A percentile compares a stretch with the other conserved stretches of the same genome.
Evolutionary conservation across 139 green algal species (phyloP).

Genomic region (Coccomyxa sp.): DNA sequence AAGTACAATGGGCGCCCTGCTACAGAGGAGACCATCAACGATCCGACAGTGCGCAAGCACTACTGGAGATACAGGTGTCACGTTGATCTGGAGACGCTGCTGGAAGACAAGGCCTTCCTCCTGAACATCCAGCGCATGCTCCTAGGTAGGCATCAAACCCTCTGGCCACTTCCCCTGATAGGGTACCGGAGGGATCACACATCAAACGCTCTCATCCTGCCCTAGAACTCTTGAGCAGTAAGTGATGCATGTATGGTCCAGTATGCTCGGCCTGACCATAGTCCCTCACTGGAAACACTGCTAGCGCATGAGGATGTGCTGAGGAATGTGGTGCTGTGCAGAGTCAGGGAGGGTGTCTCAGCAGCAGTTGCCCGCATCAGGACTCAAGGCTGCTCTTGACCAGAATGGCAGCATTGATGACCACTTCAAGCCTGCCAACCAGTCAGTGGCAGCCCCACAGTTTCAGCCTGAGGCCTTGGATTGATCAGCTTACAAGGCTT

Average conservation of each 20-base stretch:
- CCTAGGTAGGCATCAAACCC: not conserved
- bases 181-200: not conserved
- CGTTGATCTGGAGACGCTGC: conserved; percentile 50
- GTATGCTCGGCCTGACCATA: not conserved
- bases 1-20: conserved; percentile 46
- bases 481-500: too few species aligned
- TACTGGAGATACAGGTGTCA: conserved; percentile 84
- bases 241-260: not conserved
- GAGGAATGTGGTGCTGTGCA: not conserved
- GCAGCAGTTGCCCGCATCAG: not conserved
- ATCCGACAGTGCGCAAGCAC: conserved; percentile 88
- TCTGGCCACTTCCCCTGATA: not conserved
- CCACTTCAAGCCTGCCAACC: too few species aligned
- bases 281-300: too few species aligned
- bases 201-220: too few species aligned
- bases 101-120: conserved; percentile 23
- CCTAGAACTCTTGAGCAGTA: not conserved
- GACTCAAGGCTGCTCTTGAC: not conserved
- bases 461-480: too few species aligned
- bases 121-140: conserved; percentile 7
- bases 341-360: not conserved
- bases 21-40: conserved; percentile 92
- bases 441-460: too few species aligned
- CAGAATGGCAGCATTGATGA: not conserved
- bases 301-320: not conserved